phyloP scores from a whole-genome alignment of 352 stramenopile species.

The Phytophthora parvispora region DNA sequence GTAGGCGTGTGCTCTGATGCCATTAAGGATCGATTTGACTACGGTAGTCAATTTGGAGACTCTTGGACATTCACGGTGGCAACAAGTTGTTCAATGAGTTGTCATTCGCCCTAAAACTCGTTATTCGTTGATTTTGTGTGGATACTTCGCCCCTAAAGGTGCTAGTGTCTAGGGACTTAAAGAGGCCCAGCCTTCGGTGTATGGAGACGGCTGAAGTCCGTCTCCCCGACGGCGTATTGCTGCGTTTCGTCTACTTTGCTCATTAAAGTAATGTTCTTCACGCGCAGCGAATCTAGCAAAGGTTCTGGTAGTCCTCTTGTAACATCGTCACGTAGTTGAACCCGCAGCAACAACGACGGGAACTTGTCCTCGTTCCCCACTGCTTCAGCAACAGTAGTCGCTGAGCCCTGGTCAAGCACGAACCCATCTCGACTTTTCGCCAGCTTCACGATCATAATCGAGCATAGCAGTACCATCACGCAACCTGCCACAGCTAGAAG shows the following conservation, averaged over 20 bases:
- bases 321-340: constrained; percentile 1
- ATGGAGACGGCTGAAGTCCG: too few relatives aligned
- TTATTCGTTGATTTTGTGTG: too few relatives aligned
- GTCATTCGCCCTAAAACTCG: too few relatives aligned
- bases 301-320: not conserved
- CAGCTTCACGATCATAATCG: not conserved
- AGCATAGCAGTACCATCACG: not conserved
- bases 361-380: constrained; percentile 16
- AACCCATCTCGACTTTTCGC: not conserved
- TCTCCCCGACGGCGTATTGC: not conserved
- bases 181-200: too few relatives aligned
- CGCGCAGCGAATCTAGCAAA: constrained; percentile 5
- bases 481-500: constrained; percentile 1
- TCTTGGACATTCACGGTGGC: too few relatives aligned
- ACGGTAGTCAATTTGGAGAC: too few relatives aligned
- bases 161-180: too few relatives aligned
- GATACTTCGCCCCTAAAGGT: too few relatives aligned
- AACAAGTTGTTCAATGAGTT: too few relatives aligned
- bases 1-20: too few relatives aligned
- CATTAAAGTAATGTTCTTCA: constrained; percentile 2
- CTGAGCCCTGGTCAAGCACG: constrained; percentile 3
- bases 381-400: constrained; percentile 1
- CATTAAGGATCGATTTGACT: too few relatives aligned
- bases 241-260: not conserved
- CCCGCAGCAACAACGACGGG: constrained; percentile 5